phyloP scores from a whole-genome alignment of 495 filamentous ascomycete genomes.

The Lasiosphaeria miniovina region DNA sequence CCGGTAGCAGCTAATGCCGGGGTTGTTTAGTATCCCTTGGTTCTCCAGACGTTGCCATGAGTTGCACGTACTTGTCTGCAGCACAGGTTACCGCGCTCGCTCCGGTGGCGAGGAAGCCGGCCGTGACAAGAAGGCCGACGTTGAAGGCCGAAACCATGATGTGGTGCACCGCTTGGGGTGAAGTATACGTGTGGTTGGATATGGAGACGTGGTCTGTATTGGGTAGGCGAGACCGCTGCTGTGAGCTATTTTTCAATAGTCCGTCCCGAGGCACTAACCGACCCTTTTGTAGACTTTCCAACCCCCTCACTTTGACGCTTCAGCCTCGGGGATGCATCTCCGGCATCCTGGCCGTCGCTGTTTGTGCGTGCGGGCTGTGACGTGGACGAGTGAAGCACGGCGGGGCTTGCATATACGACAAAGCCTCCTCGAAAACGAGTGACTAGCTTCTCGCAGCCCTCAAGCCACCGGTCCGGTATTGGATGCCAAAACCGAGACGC shows the following conservation, averaged over 20 bases:
- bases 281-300: too few species aligned
- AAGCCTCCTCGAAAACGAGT: not conserved
- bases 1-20: conserved; percentile 19
- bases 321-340: too few species aligned
- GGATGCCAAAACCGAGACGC: too few species aligned
- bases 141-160: not conserved
- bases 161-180: not conserved
- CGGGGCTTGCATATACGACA: conserved; percentile 1
- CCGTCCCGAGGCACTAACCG: too few species aligned
- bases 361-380: not conserved
- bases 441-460: not conserved
- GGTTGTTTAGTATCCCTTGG: not conserved
- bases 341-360: too few species aligned
- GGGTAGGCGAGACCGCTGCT: too few species aligned
- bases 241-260: too few species aligned
- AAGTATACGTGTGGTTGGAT: too few species aligned
- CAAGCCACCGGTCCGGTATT: too few species aligned
- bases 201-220: too few species aligned
- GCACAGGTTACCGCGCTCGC: not conserved
- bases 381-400: not conserved
- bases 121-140: not conserved
- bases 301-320: too few species aligned
- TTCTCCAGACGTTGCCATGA: not conserved
- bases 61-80: not conserved
- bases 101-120: not conserved